phyloP scores from a whole-genome alignment of 305 asterid species.

The Plantago rigida region DNA sequence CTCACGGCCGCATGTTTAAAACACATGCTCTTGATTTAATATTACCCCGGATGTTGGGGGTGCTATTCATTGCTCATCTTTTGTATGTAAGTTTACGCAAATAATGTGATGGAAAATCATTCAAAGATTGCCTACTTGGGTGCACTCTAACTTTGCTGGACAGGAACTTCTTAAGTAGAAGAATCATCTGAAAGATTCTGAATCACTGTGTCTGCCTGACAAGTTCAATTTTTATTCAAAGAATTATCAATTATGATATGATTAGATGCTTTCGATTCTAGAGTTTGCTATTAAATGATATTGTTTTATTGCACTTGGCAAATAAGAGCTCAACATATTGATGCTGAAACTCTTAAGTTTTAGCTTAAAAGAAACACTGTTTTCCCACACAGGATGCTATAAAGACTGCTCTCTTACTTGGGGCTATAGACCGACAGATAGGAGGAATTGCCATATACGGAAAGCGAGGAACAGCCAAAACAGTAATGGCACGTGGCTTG shows the following conservation, averaged over 20 bases:
- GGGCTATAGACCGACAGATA: slow-evolving; percentile 87
- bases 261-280: background rate
- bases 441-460: slow-evolving; percentile 99
- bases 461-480: slow-evolving; percentile 95
- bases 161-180: background rate
- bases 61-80: background rate
- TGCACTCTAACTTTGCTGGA: background rate
- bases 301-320: background rate
- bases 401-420: slow-evolving; percentile 93
- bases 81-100: background rate
- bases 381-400: slow-evolving; percentile 68
- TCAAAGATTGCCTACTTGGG: background rate
- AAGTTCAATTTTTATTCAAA: too few relatives aligned
- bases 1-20: too few relatives aligned
- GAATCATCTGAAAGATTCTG: background rate
- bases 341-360: background rate
- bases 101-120: background rate
- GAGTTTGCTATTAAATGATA: background rate
- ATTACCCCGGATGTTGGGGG: background rate
- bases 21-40: too few relatives aligned
- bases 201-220: background rate
- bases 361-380: background rate
- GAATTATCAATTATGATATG: background rate
- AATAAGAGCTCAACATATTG: background rate
- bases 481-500: slow-evolving; percentile 97